Evolutionary conservation across 1,284 basidiomycete genomes (phyloP), one percentile per base, ranked within the genome.

Genomic region (Sporisorium scitamineum): DNA sequence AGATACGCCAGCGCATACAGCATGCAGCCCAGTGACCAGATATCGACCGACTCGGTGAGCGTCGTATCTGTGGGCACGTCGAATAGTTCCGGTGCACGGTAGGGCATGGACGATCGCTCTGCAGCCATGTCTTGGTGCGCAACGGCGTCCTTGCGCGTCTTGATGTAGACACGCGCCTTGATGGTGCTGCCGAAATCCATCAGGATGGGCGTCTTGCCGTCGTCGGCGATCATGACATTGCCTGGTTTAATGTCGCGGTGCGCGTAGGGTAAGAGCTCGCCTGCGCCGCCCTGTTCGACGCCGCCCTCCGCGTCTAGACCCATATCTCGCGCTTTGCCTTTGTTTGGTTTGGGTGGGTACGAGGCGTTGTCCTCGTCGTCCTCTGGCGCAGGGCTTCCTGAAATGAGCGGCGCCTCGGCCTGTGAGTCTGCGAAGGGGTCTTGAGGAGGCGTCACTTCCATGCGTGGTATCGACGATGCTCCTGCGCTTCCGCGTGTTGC

Each of bases 151-250:
- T 91, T 91, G 48, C 96, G 90, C 60, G 90, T 93, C 69, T 92
- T 89, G 67, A 96, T 90, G 51, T 88, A 88, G 61, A 96, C 89
- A 41, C 93, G 89, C 9, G 94, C 94, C 80, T 91, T 92, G 81
- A 91, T 88, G 6, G 91, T 90, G 72, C 94, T 96, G 16, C 96
- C 96, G 87, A 99, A 96, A 87, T 99, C 96, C 96, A 99, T 99
- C 18, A 99, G 89, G 73, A 99, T 93, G 13, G 90, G 90, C 16
- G 80, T 78, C 26, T 56, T 65, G 6, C 93, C 94, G 66, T 97
- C 93, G 81, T 97, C 95, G 7, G 94, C 89, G 63, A 99, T 90
- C 95, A 99, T 99, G 64, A 99, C 90, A 85, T 99, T 99, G 53
- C 81, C 95, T 42, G 96, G 97, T 87, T 99, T 99, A 82, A 99